These are phyloP conservation scores for Tolypocladium paradoxum DNA, from an alignment of 2,329 filamentous ascomycete species.

Conservation along the genomic window DNA sequence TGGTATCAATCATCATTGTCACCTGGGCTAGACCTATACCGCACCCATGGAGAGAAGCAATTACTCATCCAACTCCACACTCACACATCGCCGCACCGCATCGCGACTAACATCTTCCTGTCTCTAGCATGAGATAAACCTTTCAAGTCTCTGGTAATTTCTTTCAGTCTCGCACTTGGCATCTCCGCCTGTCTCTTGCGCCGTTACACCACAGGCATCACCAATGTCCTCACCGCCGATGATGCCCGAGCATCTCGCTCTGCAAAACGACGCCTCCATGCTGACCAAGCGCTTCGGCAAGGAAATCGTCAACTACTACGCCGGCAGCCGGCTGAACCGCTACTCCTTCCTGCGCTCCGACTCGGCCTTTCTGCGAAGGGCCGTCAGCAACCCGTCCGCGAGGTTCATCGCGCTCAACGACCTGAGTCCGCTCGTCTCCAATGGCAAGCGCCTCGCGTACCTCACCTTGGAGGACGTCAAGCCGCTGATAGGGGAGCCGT, in stretches of 20 bases:
- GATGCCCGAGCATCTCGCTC: slow-evolving; percentile 32
- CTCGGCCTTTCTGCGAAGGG: slow-evolving; percentile 56
- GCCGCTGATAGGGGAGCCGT: slow-evolving; percentile 64
- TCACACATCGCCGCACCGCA: not conserved
- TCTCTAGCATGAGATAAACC: not conserved
- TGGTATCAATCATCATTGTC: no score
- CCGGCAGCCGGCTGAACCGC: slow-evolving; percentile 66
- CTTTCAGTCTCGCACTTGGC: not conserved
- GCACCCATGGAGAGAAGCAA: no score
- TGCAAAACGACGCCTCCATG: slow-evolving; percentile 49
- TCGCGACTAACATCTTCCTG: not conserved
- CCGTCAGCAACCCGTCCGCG: slow-evolving; percentile 54
- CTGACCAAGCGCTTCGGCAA: slow-evolving; percentile 67
- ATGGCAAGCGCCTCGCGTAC: slow-evolving; percentile 51
- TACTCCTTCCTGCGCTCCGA: slow-evolving; percentile 68
- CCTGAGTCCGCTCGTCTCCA: slow-evolving; percentile 58
- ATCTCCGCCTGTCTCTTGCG: not conserved
- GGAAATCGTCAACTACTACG: slow-evolving; percentile 77
- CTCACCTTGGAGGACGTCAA: slow-evolving; percentile 59
- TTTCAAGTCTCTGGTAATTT: not conserved
- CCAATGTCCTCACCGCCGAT: slow-evolving; percentile 13
- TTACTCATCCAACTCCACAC: not conserved
- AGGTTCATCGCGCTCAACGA: slow-evolving; percentile 71
- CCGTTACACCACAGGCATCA: not conserved
- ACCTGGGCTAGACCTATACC: no score